Evolutionary conservation across 2,329 filamentous ascomycete genomes (phyloP), one percentile per base, ranked within the genome.

Genomic region (Verticillium isaacii): DNA sequence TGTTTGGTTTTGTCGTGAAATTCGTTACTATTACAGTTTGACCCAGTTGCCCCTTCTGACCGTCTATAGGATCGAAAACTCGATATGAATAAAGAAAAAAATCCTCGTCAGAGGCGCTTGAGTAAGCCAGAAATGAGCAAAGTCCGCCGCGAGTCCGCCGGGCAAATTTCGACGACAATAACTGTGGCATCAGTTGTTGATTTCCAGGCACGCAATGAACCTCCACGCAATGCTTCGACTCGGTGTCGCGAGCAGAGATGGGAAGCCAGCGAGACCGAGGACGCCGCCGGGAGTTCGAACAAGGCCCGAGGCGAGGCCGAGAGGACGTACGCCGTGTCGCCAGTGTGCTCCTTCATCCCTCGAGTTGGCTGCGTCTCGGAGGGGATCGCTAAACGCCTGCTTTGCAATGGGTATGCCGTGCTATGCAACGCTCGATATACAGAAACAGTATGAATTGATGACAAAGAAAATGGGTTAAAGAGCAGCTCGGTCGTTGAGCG

Each of bases 351-450:
- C 19, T 50, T 25, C 11, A n/a, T n/a, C 45, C n/a, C 45, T 50
- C 8, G 45, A 7, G 19, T 50, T 50, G n/a, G 19, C 23, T 50
- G n/a, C 45, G n/a, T 9, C 17, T 50, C 45, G 19, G 45, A 50
- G n/a, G 12, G n/a, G 45, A 50, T 23, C 54, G 54, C 54, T 32
- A 56, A 56, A 56, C 64, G 52, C 61, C 61, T 61, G 37, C 61
- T 59, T 60, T 58, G 59, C 62, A 63, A 63, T 65, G 62, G 34
- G 61, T 63, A 65, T 66, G 61, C 61, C 63, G 69, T 71, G 70
- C 68, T 68, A 71, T 75, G 70, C 72, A 72, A 59, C 72, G 72
- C 71, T 75, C 68, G 70, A 71, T 75, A 72, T 75, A 75, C 72
- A 75, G 69, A 72, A 71, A 62, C 45, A 50, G 45, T 50, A 50